A percentile compares a stretch with the other conserved stretches of the same genome.
These are phyloP conservation scores for Fusarium nygamai DNA, from an alignment of 2,329 filamentous ascomycete species.

Conservation along the genomic window DNA sequence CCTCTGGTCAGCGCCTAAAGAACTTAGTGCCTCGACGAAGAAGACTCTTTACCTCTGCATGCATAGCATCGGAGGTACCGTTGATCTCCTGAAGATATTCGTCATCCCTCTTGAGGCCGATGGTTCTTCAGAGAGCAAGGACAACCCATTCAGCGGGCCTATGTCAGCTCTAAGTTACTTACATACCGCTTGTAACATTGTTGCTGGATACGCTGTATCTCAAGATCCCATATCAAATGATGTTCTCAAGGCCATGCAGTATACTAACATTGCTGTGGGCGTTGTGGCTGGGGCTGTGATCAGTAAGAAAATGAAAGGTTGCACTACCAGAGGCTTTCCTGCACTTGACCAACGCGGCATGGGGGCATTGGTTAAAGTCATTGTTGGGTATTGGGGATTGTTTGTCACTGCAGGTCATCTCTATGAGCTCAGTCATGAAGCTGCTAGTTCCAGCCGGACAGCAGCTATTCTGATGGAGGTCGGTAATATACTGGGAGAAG, in stretches of 20 bases:
- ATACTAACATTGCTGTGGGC: rapidly evolving
- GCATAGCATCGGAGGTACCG: neutral
- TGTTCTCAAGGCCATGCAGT: neutral
- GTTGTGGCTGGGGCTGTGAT: neutral
- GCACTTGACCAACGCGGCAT: neutral
- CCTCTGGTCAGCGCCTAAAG: neutral
- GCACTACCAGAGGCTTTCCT: neutral
- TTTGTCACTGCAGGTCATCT: neutral
- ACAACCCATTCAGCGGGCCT: rapidly evolving
- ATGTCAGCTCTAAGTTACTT: rapidly evolving
- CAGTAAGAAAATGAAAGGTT: neutral
- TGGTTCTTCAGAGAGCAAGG: neutral
- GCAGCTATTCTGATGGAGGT: neutral
- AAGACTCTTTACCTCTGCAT: rapidly evolving
- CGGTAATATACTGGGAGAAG: neutral
- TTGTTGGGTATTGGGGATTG: neutral
- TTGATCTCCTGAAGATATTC: neutral
- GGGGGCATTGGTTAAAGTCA: rapidly evolving
- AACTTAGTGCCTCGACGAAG: rapidly evolving
- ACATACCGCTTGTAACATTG: rapidly evolving
- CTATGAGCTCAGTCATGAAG: neutral
- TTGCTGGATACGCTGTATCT: neutral
- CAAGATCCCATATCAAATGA: neutral
- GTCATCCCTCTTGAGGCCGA: neutral
- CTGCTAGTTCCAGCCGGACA: neutral